Conservation (phyloP, 208 protist genomes). For the Trypanosoma lewisi region DNA sequence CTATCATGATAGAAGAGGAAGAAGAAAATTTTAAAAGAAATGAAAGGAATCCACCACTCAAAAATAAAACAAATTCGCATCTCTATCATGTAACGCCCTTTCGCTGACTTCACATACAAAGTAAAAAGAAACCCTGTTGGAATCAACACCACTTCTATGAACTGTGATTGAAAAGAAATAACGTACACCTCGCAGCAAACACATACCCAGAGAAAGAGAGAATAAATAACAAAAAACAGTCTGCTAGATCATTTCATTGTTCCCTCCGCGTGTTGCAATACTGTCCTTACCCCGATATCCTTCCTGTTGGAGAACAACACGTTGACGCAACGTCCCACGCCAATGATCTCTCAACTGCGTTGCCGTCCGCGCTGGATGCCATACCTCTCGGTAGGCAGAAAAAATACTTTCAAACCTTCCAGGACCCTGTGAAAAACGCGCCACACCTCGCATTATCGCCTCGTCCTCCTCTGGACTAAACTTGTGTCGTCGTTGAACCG, state of each 20-base stretch:
- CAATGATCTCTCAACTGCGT: constrained; percentile 82
- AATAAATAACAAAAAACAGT: too few species aligned
- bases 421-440: constrained; percentile 44
- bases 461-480: constrained; percentile 72
- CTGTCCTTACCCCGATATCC: constrained; percentile 25
- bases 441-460: constrained; percentile 76
- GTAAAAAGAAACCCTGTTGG: background rate
- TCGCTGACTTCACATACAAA: too few species aligned
- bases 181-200: background rate
- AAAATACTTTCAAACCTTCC: constrained; percentile 66
- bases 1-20: too few species aligned
- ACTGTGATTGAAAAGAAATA: too few species aligned
- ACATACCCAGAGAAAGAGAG: background rate
- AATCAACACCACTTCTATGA: too few species aligned
- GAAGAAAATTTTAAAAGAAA: too few species aligned
- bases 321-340: constrained; percentile 58
- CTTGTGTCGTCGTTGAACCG: constrained; percentile 32
- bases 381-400: constrained; percentile 52
- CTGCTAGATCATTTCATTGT: background rate
- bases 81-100: too few species aligned
- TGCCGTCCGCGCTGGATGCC: constrained; percentile 55
- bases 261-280: constrained; percentile 6
- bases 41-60: too few species aligned
- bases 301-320: constrained; percentile 31
- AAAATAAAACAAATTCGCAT: too few species aligned